A percentile compares a stretch with the other conserved stretches of the same genome.
These are phyloP conservation scores for Colletotrichum godetiae DNA, from an alignment of 2,329 filamentous ascomycete species.

Conservation along the genomic window DNA sequence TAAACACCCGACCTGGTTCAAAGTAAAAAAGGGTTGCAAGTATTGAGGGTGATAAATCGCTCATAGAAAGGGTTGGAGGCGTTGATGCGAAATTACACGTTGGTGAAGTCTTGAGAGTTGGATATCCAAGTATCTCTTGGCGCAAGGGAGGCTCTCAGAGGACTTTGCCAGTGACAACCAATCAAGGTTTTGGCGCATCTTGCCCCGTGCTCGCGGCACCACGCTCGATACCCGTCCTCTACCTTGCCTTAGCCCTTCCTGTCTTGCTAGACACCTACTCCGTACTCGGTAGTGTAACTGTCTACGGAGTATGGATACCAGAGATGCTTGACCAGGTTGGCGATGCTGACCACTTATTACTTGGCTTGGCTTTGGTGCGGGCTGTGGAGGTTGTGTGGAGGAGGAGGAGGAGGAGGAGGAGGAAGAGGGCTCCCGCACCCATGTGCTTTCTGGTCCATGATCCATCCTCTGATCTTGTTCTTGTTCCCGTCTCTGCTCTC, in stretches of 20 bases:
- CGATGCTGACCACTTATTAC: conserved; percentile 6
- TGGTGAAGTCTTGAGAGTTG: conserved; percentile 32
- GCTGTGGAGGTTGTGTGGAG: neutral
- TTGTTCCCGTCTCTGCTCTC: neutral
- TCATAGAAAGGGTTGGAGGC: conserved; percentile 25
- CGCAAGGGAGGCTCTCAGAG: conserved; percentile 24
- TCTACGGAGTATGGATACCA: neutral
- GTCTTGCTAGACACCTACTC: too few species aligned
- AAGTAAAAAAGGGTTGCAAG: neutral
- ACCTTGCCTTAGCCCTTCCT: too few species aligned
- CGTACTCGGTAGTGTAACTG: too few species aligned
- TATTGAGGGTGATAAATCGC: conserved; percentile 30
- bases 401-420: neutral
- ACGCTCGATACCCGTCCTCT: conserved; percentile 9
- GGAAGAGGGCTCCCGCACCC: neutral
- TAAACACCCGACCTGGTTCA: neutral
- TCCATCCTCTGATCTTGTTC: neutral
- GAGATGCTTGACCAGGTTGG: neutral
- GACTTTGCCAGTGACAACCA: conserved; percentile 36
- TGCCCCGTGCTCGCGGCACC: conserved; percentile 20
- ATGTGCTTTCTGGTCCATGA: neutral
- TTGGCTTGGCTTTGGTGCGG: neutral
- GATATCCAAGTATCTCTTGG: conserved; percentile 37
- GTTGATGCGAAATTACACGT: conserved; percentile 29
- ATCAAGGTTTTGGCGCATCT: conserved; percentile 36